phyloP scores from a whole-genome alignment of 164 flowering plant species.

The Vitis vinifera region ASM3070453v1 NC_081805.1:9205501-9206000 shows the following conservation, averaged over 20 bases:
- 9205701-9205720: conserved; percentile 56
- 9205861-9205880: conserved; percentile 57
- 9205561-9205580: conserved; percentile 62
- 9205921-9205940: neutral
- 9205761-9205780: conserved; percentile 64
- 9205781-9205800: conserved; percentile 57
- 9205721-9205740: conserved; percentile 56
- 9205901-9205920: neutral
- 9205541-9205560: conserved; percentile 67
- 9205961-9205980: too few relatives aligned
- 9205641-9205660: neutral
- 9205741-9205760: conserved; percentile 55
- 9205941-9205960: neutral
- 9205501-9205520: conserved; percentile 75
- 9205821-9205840: conserved; percentile 42
- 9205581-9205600: conserved; percentile 74
- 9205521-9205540: conserved; percentile 53
- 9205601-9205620: conserved; percentile 58
- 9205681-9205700: conserved; percentile 17
- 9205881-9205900: neutral
- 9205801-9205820: conserved; percentile 48
- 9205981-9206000: too few relatives aligned
- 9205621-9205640: neutral
- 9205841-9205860: conserved; percentile 55
- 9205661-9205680: neutral